Percentiles rank a stretch among this genome's conserved stretches.
phyloP scores from a whole-genome alignment of 768 basidiomycete species.

The Suillus bovinus region DNA sequence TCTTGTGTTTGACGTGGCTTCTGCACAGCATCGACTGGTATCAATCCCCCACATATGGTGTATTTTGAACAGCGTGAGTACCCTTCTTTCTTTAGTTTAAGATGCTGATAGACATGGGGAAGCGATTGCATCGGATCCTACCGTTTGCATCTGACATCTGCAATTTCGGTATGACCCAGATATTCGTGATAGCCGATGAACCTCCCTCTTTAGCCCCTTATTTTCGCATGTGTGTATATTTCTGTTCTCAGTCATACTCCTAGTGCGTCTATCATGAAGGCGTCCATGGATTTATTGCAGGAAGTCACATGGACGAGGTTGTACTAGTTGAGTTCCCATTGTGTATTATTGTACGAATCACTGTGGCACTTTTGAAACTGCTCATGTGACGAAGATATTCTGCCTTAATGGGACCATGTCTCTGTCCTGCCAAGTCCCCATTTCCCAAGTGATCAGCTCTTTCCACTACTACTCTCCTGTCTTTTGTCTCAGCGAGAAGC shows the following conservation, averaged over 20 bases:
- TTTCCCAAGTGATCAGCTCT: too few species aligned
- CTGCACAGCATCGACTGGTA: conserved; percentile 43
- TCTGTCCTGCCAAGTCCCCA: too few species aligned
- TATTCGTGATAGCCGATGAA: not conserved
- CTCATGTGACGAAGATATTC: not conserved
- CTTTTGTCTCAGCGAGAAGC: too few species aligned
- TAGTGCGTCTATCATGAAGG: not conserved
- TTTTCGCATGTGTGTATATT: not conserved
- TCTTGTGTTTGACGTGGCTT: not conserved
- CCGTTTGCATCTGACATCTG: conserved; percentile 28
- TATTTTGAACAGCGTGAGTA: conserved; percentile 48
- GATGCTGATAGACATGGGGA: conserved; percentile 8
- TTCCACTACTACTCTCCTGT: too few species aligned
- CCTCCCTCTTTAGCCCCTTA: not conserved
- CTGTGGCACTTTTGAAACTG: not conserved
- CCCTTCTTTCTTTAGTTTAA: conserved; percentile 8
- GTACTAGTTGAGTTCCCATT: not conserved
- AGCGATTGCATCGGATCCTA: conserved; percentile 35
- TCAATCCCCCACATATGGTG: conserved; percentile 45
- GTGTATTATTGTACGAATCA: not conserved
- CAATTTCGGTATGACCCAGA: not conserved
- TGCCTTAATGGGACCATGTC: too few species aligned
- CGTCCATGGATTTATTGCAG: not conserved
- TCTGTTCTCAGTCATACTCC: not conserved
- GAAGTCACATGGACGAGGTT: not conserved